Conservation (phyloP, 306 rosid species). For the Prunus campanulata region DNA sequence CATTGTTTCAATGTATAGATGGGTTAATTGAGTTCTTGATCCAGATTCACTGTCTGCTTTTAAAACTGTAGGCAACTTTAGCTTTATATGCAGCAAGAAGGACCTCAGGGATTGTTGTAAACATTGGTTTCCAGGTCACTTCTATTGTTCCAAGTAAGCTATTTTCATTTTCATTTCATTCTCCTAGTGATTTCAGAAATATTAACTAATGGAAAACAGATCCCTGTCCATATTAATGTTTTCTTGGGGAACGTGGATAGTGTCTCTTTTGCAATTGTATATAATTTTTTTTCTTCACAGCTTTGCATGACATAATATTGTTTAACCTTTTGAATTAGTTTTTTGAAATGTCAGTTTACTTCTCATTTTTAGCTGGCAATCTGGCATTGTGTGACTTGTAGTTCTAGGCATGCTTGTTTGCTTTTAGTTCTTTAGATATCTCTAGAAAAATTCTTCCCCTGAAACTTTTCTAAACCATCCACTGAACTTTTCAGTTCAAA, state of each 20-base stretch:
- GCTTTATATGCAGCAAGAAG: constrained; percentile 81
- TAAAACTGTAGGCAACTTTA: constrained; percentile 66
- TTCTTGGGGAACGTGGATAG: not conserved
- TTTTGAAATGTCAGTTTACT: not conserved
- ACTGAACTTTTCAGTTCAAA: not conserved
- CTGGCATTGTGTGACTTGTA: not conserved
- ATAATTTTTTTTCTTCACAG: not conserved
- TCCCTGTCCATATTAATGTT: not conserved
- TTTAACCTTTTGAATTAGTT: not conserved
- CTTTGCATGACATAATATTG: not conserved
- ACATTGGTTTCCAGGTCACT: constrained; percentile 88
- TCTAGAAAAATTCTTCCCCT: not conserved
- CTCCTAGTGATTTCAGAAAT: constrained; percentile 1
- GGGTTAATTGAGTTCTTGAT: not conserved
- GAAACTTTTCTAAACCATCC: not conserved
- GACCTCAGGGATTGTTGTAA: constrained; percentile 88
- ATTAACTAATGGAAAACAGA: not conserved
- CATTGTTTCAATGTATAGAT: not conserved
- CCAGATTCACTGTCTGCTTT: constrained; percentile 13
- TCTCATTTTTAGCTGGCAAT: not conserved
- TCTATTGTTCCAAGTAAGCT: constrained; percentile 92
- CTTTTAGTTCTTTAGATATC: not conserved
- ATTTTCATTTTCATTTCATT: constrained; percentile 2
- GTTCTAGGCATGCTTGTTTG: not conserved
- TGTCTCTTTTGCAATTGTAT: not conserved